Evolutionary conservation across 345 rosid genomes (phyloP), one percentile per base, ranked within the genome.

Genomic region (Arabis alpina): DNA sequence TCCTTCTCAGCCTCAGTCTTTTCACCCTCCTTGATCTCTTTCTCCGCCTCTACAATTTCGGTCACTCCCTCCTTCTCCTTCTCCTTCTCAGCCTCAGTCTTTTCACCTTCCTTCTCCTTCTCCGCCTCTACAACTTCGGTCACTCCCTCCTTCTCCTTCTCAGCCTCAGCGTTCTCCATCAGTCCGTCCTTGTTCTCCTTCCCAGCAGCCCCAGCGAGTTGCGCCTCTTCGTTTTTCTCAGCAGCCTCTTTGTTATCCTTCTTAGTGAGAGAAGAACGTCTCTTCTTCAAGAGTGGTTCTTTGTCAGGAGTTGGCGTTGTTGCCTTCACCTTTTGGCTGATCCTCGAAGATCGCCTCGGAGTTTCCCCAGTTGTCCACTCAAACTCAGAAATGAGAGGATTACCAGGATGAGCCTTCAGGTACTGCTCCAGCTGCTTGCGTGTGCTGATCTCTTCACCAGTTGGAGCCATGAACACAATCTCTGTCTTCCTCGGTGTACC

Each of bases 341-440:
- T 87, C 81, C 97, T 85, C 15, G 96, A 80, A 5, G 97, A 88
- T 45, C 97, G 75, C 82, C 97, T 88, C 10, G 97, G 97, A 42
- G 90, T 85, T 73, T 91, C 97, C n/a, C 93, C 96, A 49, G 93
- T 87, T 2, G 91, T 86, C 97, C 97, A 91, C 41, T 88, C 96
- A 63, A 91, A 91, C 76, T 85, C 96, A 0, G 87, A 56, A 25
- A 82, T 64, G 36, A 80, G 59, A 45, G 93, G 96, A 73, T 84
- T 87, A 9, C 90, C 96, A 66, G 90, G 88, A 75, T 88, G 87
- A 25, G 88, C 77, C 51, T 88, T 91, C 2, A 91, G 86, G 75
- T 91, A 88, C 80, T 80, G 82, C 81, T 91, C 91, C 86, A 91
- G 66, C 66, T 88, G 91, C 76, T 83, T 84, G 41, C 85, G 80